These are phyloP conservation scores for Puccinia horiana DNA, from an alignment of 1,284 basidiomycete species.

Conservation along the genomic window DNA sequence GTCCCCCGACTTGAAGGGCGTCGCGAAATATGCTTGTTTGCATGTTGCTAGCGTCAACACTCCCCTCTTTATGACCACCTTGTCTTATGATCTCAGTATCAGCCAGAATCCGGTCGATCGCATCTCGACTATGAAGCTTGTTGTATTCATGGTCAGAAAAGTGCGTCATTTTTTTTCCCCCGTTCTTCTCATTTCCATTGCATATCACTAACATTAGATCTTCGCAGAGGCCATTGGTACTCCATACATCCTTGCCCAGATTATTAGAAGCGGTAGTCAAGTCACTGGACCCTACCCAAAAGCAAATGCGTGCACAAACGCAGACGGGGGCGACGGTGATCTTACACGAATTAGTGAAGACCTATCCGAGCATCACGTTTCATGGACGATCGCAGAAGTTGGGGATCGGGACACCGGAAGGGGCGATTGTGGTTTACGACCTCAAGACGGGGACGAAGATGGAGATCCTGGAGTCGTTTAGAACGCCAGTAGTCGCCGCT, in stretches of 20 bases:
- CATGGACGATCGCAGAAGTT: slow-evolving; percentile 80
- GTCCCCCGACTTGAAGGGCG: slow-evolving; percentile 61
- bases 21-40: slow-evolving; percentile 76
- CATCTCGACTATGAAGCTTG: slow-evolving; percentile 84
- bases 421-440: slow-evolving; percentile 83
- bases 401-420: slow-evolving; percentile 90
- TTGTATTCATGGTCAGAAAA: slow-evolving; percentile 90
- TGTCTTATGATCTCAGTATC: slow-evolving; percentile 84
- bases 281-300: slow-evolving; percentile 86
- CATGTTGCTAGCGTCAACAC: slow-evolving; percentile 82
- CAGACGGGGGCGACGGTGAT: slow-evolving; percentile 90
- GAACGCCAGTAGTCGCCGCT: slow-evolving; percentile 73
- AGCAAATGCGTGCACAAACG: slow-evolving; percentile 77
- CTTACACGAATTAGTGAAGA: slow-evolving; percentile 81
- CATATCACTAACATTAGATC: background rate
- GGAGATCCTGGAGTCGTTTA: slow-evolving; percentile 91
- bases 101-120: slow-evolving; percentile 76
- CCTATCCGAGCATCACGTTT: slow-evolving; percentile 89
- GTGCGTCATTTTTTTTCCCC: slow-evolving; percentile 59
- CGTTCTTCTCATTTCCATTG: background rate
- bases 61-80: slow-evolving; percentile 89
- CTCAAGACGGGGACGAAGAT: slow-evolving; percentile 91
- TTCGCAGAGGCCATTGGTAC: slow-evolving; percentile 73
- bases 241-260: slow-evolving; percentile 81
- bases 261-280: slow-evolving; percentile 95